Conservation (phyloP, 2,329 filamentous ascomycete species). For the Colletotrichum salicis region DNA sequence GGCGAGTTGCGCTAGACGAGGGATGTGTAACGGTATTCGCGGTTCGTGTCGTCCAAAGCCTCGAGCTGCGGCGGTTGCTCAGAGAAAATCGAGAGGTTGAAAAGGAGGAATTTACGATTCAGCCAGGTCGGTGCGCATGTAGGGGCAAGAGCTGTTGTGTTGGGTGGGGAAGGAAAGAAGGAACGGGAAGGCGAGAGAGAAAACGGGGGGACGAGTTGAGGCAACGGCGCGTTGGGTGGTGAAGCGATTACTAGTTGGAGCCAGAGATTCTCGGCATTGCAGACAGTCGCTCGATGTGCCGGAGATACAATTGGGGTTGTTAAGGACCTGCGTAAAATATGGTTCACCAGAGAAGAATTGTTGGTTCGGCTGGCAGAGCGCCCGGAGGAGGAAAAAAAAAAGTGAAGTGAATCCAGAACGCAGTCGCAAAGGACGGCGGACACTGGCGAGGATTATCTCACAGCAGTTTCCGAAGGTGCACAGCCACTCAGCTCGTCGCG, state of each 20-base stretch:
- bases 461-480: conserved; percentile 16
- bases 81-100: not conserved
- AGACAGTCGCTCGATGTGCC: conserved; percentile 19
- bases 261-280: conserved; percentile 34
- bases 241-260: conserved; percentile 32
- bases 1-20: conserved; percentile 18
- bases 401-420: conserved; percentile 5
- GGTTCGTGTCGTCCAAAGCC: conserved; percentile 22
- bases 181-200: conserved; percentile 20
- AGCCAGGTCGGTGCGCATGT: conserved; percentile 25
- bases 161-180: conserved; percentile 30
- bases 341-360: not conserved
- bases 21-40: conserved; percentile 16
- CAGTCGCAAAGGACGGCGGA: conserved; percentile 25
- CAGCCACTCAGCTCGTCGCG: conserved; percentile 27
- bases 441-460: conserved; percentile 30
- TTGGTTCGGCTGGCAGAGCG: not conserved
- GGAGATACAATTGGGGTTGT: not conserved
- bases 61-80: conserved; percentile 11
- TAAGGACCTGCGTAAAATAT: not conserved
- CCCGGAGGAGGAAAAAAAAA: not conserved
- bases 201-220: conserved; percentile 32
- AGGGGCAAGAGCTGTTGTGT: conserved; percentile 17
- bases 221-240: conserved; percentile 33
- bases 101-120: conserved; percentile 10